Conservation (phyloP, 805 yeast species). For the Schizosaccharomyces lindneri region DNA sequence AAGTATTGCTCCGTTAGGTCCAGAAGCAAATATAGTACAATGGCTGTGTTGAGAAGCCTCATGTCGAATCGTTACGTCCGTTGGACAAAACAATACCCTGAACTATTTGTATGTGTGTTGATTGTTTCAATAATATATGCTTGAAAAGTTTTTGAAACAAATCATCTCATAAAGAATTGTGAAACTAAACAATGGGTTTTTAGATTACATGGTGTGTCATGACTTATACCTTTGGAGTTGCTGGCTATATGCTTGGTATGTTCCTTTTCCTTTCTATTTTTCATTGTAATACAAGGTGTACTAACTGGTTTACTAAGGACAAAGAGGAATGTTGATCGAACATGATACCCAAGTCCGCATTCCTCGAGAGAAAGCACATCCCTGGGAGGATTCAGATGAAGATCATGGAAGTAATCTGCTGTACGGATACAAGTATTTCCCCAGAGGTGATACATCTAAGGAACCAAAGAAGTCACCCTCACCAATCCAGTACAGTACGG, state of each 20-base stretch:
- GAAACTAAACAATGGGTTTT: neutral
- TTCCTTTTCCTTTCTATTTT: neutral
- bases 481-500: neutral
- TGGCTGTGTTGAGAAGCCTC: neutral
- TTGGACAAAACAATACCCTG: neutral
- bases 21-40: neutral
- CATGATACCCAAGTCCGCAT: neutral
- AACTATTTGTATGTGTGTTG: neutral
- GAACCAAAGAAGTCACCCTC: neutral
- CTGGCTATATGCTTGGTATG: conserved; percentile 1
- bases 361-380: neutral
- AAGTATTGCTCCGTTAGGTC: no score
- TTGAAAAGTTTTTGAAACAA: no score
- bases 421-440: neutral
- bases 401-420: neutral
- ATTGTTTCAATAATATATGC: neutral
- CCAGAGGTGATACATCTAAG: neutral
- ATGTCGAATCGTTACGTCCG: neutral
- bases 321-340: neutral
- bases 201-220: neutral
- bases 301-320: neutral
- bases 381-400: neutral
- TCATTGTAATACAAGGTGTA: neutral
- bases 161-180: neutral
- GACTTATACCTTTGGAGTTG: conserved; percentile 1